Conservation (phyloP, 2,329 filamentous ascomycete species). For the Fonsecaea pedrosoi region DNA sequence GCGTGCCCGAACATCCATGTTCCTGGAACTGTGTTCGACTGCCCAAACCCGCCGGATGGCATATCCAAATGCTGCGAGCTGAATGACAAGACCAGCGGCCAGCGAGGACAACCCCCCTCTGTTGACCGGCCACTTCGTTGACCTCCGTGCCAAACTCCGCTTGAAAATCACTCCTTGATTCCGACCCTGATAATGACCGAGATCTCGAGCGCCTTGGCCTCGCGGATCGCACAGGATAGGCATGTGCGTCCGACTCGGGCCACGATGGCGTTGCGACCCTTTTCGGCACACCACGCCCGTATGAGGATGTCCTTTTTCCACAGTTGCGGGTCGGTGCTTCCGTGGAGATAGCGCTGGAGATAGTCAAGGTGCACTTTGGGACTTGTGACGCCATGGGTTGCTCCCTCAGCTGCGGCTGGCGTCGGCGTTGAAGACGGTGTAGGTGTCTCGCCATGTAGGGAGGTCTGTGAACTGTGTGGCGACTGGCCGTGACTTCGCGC, state of each 20-base stretch:
- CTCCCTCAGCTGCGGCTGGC: neutral
- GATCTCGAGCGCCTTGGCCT: slow-evolving; percentile 51
- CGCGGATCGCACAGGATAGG: slow-evolving; percentile 50
- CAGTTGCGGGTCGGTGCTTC: slow-evolving; percentile 34
- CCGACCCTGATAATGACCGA: slow-evolving; percentile 50
- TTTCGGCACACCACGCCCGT: slow-evolving; percentile 54
- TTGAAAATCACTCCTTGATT: slow-evolving; percentile 24
- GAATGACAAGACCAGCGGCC: no score
- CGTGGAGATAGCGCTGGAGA: slow-evolving; percentile 22
- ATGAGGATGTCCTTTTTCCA: slow-evolving; percentile 50
- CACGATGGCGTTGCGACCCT: slow-evolving; percentile 51
- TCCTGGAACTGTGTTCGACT: no score
- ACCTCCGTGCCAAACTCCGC: neutral
- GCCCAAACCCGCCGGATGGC: no score
- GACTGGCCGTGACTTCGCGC: slow-evolving; percentile 21
- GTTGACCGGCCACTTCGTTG: neutral
- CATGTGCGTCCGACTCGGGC: slow-evolving; percentile 46
- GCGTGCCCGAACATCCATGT: no score
- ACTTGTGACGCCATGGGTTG: slow-evolving; percentile 13
- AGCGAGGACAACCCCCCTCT: no score
- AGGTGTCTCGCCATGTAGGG: neutral
- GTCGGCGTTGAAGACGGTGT: neutral
- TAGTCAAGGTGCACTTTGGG: slow-evolving; percentile 19
- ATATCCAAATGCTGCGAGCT: no score
- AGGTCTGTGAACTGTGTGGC: neutral